Conservation (phyloP, 2,329 filamentous ascomycete species). For the Pseudogymnoascus sp. region DNA sequence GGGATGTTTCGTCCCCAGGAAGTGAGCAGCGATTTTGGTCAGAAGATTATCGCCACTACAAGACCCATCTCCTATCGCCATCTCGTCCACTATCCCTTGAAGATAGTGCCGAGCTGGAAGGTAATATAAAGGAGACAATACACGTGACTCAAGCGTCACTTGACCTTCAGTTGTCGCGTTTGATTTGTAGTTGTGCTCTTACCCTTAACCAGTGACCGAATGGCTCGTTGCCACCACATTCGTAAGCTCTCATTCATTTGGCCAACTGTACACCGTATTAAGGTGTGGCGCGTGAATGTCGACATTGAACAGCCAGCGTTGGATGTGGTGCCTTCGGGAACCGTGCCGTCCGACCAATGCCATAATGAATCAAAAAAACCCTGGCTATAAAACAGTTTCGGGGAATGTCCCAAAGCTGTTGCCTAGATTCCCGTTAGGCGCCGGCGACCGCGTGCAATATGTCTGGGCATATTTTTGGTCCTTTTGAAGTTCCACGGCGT, state of each 20-base stretch:
- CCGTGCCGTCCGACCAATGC: neutral
- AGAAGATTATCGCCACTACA: neutral
- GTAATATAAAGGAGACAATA: neutral
- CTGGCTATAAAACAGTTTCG: constrained; percentile 20
- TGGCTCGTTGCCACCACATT: neutral
- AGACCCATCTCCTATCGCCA: neutral
- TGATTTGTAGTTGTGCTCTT: neutral
- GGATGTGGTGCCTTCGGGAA: neutral
- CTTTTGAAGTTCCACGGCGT: constrained; percentile 1
- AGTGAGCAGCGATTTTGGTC: neutral
- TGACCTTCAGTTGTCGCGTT: neutral
- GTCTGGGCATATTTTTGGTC: neutral
- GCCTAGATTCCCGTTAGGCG: constrained; percentile 12
- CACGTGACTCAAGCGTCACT: neutral
- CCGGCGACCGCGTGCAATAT: constrained; percentile 14
- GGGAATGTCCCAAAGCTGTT: constrained; percentile 20
- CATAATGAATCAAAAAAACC: constrained; percentile 17
- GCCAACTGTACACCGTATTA: neutral
- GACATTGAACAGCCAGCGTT: neutral
- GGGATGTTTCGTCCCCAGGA: neutral
- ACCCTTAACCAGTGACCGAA: neutral
- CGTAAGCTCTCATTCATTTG: neutral
- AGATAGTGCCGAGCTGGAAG: neutral
- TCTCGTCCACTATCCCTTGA: neutral
- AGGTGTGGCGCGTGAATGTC: neutral